phyloP scores from a whole-genome alignment of 768 basidiomycete species.

The Clitopilus hobsonii region DNA sequence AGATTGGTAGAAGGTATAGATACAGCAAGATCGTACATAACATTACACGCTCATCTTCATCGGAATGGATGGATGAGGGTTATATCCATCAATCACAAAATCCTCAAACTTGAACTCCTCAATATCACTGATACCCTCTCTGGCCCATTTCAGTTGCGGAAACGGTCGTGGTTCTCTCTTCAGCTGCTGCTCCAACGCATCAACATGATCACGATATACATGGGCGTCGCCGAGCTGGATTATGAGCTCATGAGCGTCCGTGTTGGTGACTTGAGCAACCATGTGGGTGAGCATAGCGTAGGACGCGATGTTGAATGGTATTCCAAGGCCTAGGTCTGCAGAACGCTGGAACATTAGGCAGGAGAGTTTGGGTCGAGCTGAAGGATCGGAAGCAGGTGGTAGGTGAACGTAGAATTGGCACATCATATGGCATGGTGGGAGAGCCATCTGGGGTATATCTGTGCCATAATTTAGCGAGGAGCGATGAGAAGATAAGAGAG shows the following conservation, averaged over 20 bases:
- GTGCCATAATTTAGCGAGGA: conserved; percentile 2
- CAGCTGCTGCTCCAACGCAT: conserved; percentile 81
- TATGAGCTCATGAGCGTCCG: conserved; percentile 83
- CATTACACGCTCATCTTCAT: conserved; percentile 94
- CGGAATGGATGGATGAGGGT: conserved; percentile 75
- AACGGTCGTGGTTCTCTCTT: conserved; percentile 74
- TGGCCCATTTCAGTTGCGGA: conserved; percentile 72
- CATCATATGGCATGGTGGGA: conserved; percentile 98
- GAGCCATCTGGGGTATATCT: conserved; percentile 94
- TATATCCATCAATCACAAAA: conserved; percentile 82
- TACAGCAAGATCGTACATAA: too few species aligned
- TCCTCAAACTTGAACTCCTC: conserved; percentile 82
- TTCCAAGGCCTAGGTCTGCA: conserved; percentile 93
- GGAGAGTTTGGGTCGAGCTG: conserved; percentile 67
- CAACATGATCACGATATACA: conserved; percentile 89
- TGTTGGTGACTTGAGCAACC: conserved; percentile 90
- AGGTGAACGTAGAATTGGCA: conserved; percentile 99
- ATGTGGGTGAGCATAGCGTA: conserved; percentile 97
- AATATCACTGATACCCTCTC: conserved; percentile 61
- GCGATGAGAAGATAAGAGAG: not conserved
- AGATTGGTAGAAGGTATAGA: too few species aligned
- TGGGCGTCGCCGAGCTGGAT: conserved; percentile 98
- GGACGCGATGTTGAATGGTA: conserved; percentile 99
- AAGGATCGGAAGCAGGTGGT: conserved; percentile 46
- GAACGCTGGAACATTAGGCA: conserved; percentile 98